Conservation (phyloP, 106 monocot species). For the Triglochin maritima region DNA sequence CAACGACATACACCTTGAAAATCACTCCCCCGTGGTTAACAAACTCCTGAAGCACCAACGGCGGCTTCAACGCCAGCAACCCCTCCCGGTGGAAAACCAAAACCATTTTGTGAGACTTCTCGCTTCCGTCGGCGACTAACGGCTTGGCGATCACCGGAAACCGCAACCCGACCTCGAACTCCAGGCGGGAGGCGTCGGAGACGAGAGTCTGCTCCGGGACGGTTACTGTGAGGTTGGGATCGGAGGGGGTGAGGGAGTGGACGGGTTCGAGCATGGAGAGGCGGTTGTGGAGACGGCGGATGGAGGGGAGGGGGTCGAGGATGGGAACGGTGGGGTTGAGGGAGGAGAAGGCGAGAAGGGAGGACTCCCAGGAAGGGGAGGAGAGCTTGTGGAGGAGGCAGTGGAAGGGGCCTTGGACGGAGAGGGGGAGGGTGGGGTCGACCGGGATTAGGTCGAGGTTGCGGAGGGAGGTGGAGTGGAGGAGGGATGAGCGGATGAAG, state of each 20-base stretch:
- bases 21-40: constrained; percentile 62
- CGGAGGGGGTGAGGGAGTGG: constrained; percentile 18
- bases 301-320: constrained; percentile 31
- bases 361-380: constrained; percentile 22
- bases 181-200: not conserved
- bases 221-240: constrained; percentile 28
- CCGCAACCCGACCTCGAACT: not conserved
- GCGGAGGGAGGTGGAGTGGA: constrained; percentile 21
- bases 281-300: constrained; percentile 43
- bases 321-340: constrained; percentile 28
- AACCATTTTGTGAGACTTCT: constrained; percentile 49
- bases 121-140: constrained; percentile 46
- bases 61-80: constrained; percentile 35
- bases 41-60: constrained; percentile 61
- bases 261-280: constrained; percentile 53
- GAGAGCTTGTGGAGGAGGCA: constrained; percentile 52
- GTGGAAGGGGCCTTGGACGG: constrained; percentile 32
- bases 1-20: constrained; percentile 64
- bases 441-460: constrained; percentile 47
- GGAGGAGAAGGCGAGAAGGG: constrained; percentile 24
- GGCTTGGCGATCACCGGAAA: constrained; percentile 65
- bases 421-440: constrained; percentile 31
- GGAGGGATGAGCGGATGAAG: constrained; percentile 43
- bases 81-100: constrained; percentile 32
- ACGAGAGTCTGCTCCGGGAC: constrained; percentile 4